phyloP scores from a whole-genome alignment of 202 grass and related monocot genomes.

The Musa balbisiana region DNA sequence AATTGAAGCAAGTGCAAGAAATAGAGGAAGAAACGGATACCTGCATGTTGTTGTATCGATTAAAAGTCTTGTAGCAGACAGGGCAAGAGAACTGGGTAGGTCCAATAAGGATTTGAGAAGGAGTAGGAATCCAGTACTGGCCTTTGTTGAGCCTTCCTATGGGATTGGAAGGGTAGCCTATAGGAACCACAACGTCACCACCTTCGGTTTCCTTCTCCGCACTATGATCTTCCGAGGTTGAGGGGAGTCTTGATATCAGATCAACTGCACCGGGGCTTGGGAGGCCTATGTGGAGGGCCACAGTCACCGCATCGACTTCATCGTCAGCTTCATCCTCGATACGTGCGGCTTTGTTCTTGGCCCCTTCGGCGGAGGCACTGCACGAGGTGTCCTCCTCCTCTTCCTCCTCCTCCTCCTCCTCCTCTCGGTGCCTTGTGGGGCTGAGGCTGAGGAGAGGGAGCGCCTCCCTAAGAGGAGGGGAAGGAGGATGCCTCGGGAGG shows the following conservation, averaged over 20 bases:
- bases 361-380: neutral
- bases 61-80: constrained; percentile 97
- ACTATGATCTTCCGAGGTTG: constrained; percentile 6
- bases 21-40: constrained; percentile 17
- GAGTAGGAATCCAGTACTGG: constrained; percentile 99
- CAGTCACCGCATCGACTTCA: constrained; percentile 40
- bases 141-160: constrained; percentile 93
- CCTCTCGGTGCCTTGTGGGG: constrained; percentile 18
- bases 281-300: constrained; percentile 69
- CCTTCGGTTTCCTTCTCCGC: constrained; percentile 18
- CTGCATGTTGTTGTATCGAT: constrained; percentile 99
- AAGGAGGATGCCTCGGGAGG: constrained; percentile 32
- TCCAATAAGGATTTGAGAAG: constrained; percentile 93
- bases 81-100: constrained; percentile 98
- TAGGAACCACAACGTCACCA: constrained; percentile 16
- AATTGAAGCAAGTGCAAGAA: neutral
- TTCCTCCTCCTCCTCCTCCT: constrained; percentile 5
- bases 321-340: neutral
- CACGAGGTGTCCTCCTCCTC: constrained; percentile 17
- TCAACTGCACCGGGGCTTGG: constrained; percentile 32
- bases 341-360: neutral
- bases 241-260: neutral
- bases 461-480: constrained; percentile 59
- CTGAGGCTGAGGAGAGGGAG: constrained; percentile 61
- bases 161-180: constrained; percentile 48